A percentile compares a stretch with the other conserved stretches of the same genome.
These are phyloP conservation scores for Pichia heedii DNA, from an alignment of 805 yeast species.

Conservation along the genomic window DNA sequence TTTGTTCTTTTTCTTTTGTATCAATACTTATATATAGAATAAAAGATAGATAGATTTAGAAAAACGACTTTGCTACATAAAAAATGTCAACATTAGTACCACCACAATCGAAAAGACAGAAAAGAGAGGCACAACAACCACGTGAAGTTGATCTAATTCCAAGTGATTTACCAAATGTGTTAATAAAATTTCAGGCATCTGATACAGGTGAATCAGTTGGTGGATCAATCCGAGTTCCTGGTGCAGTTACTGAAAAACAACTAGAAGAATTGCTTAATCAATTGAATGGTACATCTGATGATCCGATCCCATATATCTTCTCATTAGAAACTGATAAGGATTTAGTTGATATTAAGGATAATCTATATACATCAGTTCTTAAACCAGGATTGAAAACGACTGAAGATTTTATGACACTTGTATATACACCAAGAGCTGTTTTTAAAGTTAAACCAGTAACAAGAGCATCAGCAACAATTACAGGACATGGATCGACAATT, in stretches of 20 bases:
- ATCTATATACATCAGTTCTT: slow-evolving; percentile 69
- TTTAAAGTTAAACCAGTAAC: slow-evolving; percentile 90
- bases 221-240: slow-evolving; percentile 85
- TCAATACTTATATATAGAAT: neutral
- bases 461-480: slow-evolving; percentile 81
- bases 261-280: slow-evolving; percentile 82
- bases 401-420: slow-evolving; percentile 85
- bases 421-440: slow-evolving; percentile 90
- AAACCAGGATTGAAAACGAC: slow-evolving; percentile 84
- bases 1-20: too few species aligned
- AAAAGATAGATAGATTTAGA: too few species aligned
- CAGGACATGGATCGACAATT: slow-evolving; percentile 94
- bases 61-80: neutral
- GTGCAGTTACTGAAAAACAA: slow-evolving; percentile 74
- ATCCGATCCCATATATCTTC: slow-evolving; percentile 86
- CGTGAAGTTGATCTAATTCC: slow-evolving; percentile 71
- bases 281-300: slow-evolving; percentile 59
- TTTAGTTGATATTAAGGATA: slow-evolving; percentile 65
- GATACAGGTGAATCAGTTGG: slow-evolving; percentile 86
- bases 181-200: slow-evolving; percentile 83
- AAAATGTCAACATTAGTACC: slow-evolving; percentile 88
- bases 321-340: slow-evolving; percentile 48
- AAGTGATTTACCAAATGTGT: slow-evolving; percentile 73
- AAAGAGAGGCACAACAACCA: slow-evolving; percentile 71
- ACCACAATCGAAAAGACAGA: slow-evolving; percentile 87